Base-by-base conservation (phyloP, 768 basidiomycete species). In the Nidularia pulvinata region DNA sequence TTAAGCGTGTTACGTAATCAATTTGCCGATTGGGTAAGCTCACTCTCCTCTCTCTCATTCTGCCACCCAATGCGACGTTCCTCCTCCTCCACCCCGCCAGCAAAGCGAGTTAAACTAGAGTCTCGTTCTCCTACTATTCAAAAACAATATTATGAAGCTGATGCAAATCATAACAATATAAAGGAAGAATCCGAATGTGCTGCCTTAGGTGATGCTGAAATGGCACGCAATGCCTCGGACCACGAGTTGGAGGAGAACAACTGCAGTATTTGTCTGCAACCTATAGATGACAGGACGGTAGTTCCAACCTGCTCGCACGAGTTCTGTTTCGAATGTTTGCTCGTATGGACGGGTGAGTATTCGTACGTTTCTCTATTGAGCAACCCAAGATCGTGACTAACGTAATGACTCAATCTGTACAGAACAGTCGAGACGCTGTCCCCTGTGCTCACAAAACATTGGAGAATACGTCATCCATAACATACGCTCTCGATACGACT, bases 311-410 rank as follows among this genome's bases (percentile, higher is more conserved):
- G 95, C 68, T 89, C 91, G 1, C 95, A 98, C 74, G 89, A 91
- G 63, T 95, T 95, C 63, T 98, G 95, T 62, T 96, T 96, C 59
- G 90, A 92, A 52, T 98, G 95, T 66, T 77, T 97, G 22, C 73
- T 89, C 46, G 70, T 94, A 1, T 96, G 94, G 95, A 82, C 89
- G 50, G 87, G 91, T 91, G 55, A 59, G 80, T 71, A n/a, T 19
- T n/a, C 30, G 16, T 44, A 42, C 35, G 35, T 34, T 22, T 32
- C 25, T 5, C 45, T 32, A 33, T 49, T 39, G 6, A 33, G 19
- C 19, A 19, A 19, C 19, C 19, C 19, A 19, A 19, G 19, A 19
- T 49, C 36, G 6, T 11, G 33, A 37, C 32, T 37, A 19, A 45
- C 37, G 16, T 7, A 16, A n/a, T 46, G 16, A 51, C 16, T 30